phyloP scores from a whole-genome alignment of 2,329 filamentous ascomycete species.

The Aspergillus niger region DNA sequence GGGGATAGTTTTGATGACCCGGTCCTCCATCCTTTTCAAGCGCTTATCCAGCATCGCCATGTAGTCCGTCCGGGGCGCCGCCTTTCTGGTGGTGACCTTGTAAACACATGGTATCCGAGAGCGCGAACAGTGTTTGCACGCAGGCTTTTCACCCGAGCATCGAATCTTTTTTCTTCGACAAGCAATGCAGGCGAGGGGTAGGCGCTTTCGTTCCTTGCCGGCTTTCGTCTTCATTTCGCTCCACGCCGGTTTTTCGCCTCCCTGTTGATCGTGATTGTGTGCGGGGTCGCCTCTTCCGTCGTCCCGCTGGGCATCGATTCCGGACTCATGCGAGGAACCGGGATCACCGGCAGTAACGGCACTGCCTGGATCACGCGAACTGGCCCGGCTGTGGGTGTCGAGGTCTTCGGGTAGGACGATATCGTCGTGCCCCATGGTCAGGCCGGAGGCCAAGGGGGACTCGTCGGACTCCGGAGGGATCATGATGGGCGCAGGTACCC shows the following conservation, averaged over 20 bases:
- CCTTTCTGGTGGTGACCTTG: slow-evolving; percentile 93
- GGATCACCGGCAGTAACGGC: slow-evolving; percentile 28
- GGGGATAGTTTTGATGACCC: slow-evolving; percentile 92
- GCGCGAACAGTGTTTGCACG: slow-evolving; percentile 92
- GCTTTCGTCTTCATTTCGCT: slow-evolving; percentile 87
- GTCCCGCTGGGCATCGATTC: slow-evolving; percentile 24
- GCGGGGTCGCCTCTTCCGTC: slow-evolving; percentile 24
- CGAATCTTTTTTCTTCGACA: slow-evolving; percentile 97
- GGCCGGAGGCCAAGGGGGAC: slow-evolving; percentile 32
- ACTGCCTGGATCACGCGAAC: slow-evolving; percentile 39
- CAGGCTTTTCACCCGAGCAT: slow-evolving; percentile 95
- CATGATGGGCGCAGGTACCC: slow-evolving; percentile 43
- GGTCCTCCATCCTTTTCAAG: slow-evolving; percentile 94
- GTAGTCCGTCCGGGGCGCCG: slow-evolving; percentile 91
- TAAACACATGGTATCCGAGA: slow-evolving; percentile 96
- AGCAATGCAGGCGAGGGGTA: slow-evolving; percentile 92
- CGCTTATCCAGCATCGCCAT: slow-evolving; percentile 99
- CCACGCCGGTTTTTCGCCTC: slow-evolving; percentile 66
- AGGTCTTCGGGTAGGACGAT: slow-evolving; percentile 33
- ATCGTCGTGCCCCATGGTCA: slow-evolving; percentile 31
- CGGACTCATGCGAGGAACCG: slow-evolving; percentile 21
- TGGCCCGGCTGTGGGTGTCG: slow-evolving; percentile 38
- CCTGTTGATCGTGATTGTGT: slow-evolving; percentile 42
- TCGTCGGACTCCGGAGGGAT: slow-evolving; percentile 39
- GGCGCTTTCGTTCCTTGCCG: slow-evolving; percentile 89